Base-by-base conservation (phyloP, 176 grass and related monocot species). In the Bonia amplexicaulis region DNA sequence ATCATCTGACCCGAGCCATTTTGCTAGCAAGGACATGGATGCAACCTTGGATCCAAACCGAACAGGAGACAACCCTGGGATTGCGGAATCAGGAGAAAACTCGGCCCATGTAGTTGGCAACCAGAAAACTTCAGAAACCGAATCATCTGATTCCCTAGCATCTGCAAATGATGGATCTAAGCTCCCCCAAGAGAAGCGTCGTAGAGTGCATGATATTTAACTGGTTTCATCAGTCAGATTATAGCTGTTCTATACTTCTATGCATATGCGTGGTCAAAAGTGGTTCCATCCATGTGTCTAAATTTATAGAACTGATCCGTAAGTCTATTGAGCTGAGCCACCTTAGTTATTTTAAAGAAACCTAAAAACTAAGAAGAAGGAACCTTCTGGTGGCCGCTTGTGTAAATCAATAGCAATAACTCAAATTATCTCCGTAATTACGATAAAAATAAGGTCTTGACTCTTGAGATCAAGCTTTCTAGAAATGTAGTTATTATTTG, bases 381-480 rank as follows among this genome's bases (percentile, higher is more conserved):
- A 79, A 87, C 44, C 47, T 66, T 66, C 74, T 60, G 35, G 66
- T 35, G 85, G 47, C 59, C 29, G 58, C 60, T 63, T 86, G 80
- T 83, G 79, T 83, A 79, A 80, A 27, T 47, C 29, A 71, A 46
- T 86, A 83, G 74, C 46, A 87, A 87, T 86, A 83, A 87, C 53
- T 85, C 62, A 48, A 70, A 65, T 66, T 58, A 73, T 78, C 73
- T 58, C 79, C 73, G 3, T 53, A 78, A 31, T 40, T 48, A 65
- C 51, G 66, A 49, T 45, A 66, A 81, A 69, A 81, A 69, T 77
- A 85, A 69, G 61, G 23, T 29, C 33, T 73, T 59, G 47, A 13
- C 13, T n/a, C 33, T 73, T 59, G 47, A 13, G 19, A 75, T 89
- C 11, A 67, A 58, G 71, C 7, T 33, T 53, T 76, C n/a, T 53